phyloP scores from a whole-genome alignment of 1,284 basidiomycete genomes.

The Trametes versicolor region DNA sequence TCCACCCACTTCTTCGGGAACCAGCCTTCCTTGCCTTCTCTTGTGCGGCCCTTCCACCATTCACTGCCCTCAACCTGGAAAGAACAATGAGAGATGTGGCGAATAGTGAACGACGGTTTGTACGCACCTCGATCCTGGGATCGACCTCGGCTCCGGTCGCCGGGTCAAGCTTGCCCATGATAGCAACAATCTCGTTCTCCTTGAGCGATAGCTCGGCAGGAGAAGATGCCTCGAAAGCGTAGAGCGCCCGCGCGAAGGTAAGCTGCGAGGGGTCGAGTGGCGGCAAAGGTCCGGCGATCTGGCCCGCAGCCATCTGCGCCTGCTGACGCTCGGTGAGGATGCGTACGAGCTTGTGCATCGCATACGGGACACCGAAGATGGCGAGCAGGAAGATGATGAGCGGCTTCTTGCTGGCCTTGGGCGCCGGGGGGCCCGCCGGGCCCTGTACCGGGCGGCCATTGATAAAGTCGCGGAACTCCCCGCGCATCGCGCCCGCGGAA shows the following conservation, averaged over 20 bases:
- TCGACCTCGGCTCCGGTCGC: conserved; percentile 75
- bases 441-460: conserved; percentile 71
- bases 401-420: conserved; percentile 88
- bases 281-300: conserved; percentile 56
- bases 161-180: conserved; percentile 86
- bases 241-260: conserved; percentile 89
- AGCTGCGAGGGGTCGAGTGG: conserved; percentile 79
- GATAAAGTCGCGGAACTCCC: conserved; percentile 77
- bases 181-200: conserved; percentile 95
- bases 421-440: conserved; percentile 50
- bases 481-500: conserved; percentile 50
- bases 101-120: background rate
- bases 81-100: conserved; percentile 1
- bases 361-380: conserved; percentile 94
- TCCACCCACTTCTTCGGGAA: conserved; percentile 95
- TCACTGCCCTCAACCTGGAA: conserved; percentile 63
- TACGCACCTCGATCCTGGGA: conserved; percentile 69
- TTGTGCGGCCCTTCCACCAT: conserved; percentile 97
- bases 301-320: conserved; percentile 48
- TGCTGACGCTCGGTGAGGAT: conserved; percentile 76
- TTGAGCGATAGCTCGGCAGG: conserved; percentile 85
- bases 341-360: conserved; percentile 91
- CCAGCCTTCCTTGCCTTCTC: conserved; percentile 96
- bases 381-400: conserved; percentile 95
- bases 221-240: conserved; percentile 81